These are phyloP conservation scores for Botrytis porri DNA, from an alignment of 2,329 filamentous ascomycete genomes.

Conservation along the genomic window DNA sequence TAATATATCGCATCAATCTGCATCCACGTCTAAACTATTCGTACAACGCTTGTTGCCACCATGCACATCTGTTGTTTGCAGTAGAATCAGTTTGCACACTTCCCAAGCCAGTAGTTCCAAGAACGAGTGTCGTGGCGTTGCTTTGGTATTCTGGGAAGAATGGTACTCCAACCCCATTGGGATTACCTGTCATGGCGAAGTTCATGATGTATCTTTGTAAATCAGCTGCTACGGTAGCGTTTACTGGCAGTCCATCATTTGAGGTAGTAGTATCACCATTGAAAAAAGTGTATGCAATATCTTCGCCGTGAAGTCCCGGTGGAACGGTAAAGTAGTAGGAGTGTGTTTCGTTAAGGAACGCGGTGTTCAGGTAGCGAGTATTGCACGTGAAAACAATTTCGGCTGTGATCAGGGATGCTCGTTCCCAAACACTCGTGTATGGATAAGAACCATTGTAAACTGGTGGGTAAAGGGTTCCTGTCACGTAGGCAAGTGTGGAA, in stretches of 20 bases:
- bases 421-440: constrained; percentile 46
- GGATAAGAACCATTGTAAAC: constrained; percentile 44
- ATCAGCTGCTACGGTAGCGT: constrained; percentile 36
- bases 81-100: constrained; percentile 27
- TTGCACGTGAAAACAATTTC: constrained; percentile 52
- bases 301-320: constrained; percentile 52
- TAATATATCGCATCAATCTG: not conserved
- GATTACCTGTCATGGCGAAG: constrained; percentile 39
- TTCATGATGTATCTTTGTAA: constrained; percentile 41
- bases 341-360: constrained; percentile 47
- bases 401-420: constrained; percentile 42
- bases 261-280: constrained; percentile 38
- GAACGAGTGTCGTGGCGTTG: constrained; percentile 21
- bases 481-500: constrained; percentile 39
- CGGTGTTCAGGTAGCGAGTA: constrained; percentile 48
- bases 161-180: constrained; percentile 31
- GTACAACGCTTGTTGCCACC: constrained; percentile 36
- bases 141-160: constrained; percentile 30
- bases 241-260: constrained; percentile 31
- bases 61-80: constrained; percentile 39
- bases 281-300: constrained; percentile 53
- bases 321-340: constrained; percentile 52
- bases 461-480: constrained; percentile 48
- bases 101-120: constrained; percentile 26
- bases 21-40: not conserved